These are phyloP conservation scores for Aspergillus affinis DNA, from an alignment of 495 filamentous ascomycete genomes.

Conservation along the genomic window DNA sequence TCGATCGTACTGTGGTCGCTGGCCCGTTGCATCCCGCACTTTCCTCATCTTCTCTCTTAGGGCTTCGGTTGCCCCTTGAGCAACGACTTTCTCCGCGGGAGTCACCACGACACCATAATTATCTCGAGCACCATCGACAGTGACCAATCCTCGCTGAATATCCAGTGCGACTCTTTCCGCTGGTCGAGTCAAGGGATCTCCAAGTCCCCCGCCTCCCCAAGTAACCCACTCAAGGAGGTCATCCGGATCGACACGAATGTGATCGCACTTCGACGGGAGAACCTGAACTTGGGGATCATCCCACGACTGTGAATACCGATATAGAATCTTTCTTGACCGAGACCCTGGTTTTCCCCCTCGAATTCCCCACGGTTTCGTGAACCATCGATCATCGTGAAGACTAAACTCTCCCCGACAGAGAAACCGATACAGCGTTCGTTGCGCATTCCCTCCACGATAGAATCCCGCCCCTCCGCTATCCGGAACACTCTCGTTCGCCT, in stretches of 20 bases:
- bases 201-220: slow-evolving; percentile 52
- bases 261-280: slow-evolving; percentile 48
- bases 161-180: slow-evolving; percentile 47
- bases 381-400: slow-evolving; percentile 52
- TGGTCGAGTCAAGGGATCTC: slow-evolving; percentile 48
- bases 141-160: slow-evolving; percentile 48
- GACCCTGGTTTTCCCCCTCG: slow-evolving; percentile 46
- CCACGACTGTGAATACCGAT: slow-evolving; percentile 35
- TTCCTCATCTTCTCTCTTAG: slow-evolving; percentile 29
- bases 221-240: slow-evolving; percentile 54
- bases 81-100: slow-evolving; percentile 27
- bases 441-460: slow-evolving; percentile 50
- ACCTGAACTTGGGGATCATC: slow-evolving; percentile 27
- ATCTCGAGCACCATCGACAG: slow-evolving; percentile 38
- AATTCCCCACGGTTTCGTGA: slow-evolving; percentile 53
- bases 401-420: slow-evolving; percentile 46
- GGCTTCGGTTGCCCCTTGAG: slow-evolving; percentile 29
- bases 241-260: slow-evolving; percentile 45
- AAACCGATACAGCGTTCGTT: slow-evolving; percentile 49
- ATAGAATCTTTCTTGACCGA: slow-evolving; percentile 43
- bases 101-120: slow-evolving; percentile 45
- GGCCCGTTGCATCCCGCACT: slow-evolving; percentile 15
- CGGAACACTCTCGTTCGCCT: slow-evolving; percentile 48
- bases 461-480: slow-evolving; percentile 49
- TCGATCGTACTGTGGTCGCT: slow-evolving; percentile 34